Evolutionary conservation across 495 filamentous ascomycete species (phyloP), one percentile per base, ranked within the genome.

Genomic region (Echria macrotheca): DNA sequence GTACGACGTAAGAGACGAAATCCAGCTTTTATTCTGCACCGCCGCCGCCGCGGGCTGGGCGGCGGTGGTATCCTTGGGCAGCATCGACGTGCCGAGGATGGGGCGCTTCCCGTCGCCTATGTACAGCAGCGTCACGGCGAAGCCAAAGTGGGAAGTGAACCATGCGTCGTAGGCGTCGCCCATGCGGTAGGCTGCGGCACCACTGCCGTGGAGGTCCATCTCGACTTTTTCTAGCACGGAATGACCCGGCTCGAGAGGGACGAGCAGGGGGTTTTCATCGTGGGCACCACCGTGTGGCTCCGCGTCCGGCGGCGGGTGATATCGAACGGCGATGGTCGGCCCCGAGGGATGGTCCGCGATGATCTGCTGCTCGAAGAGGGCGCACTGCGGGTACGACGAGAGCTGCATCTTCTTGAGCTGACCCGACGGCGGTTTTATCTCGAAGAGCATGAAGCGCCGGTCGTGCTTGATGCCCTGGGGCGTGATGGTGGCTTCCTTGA

Each of bases 371-470:
- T 74, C 54, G 67, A 94, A 93, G 2, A 87, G 76, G 5, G 73
- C 67, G 74, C 89, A 86, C 45, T 76, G 70, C 0, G 84, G 75
- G 54, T 81, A 82, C 43, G 73, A 55, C 0, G 76, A 63, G 29
- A 89, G 71, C 56, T 85, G 83, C 74, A 95, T 86, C 57, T 88
- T 72, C 55, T 77, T 72, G 50, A 82, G 52, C 37, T 57, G 54
- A 18, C 66, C 66, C 2, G 29, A 12, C 2, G 47, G n/a, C 11
- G 46, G 12, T 3, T n/a, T 31, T n/a, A 79, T 68, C 47, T 82
- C 79, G 45, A 85, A 75, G 15, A 95, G 76, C 80, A 93, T 87
- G 62, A 88, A 93, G 12, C 73, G 70, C 7, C 91, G 81, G 69
- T 96, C 91, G 65, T 87, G 76, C 25, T 69, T 67, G 49, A 94